Evolutionary conservation across 768 basidiomycete genomes (phyloP), one percentile per base, ranked within the genome.

Genomic region (Boletus reticuloceps): DNA sequence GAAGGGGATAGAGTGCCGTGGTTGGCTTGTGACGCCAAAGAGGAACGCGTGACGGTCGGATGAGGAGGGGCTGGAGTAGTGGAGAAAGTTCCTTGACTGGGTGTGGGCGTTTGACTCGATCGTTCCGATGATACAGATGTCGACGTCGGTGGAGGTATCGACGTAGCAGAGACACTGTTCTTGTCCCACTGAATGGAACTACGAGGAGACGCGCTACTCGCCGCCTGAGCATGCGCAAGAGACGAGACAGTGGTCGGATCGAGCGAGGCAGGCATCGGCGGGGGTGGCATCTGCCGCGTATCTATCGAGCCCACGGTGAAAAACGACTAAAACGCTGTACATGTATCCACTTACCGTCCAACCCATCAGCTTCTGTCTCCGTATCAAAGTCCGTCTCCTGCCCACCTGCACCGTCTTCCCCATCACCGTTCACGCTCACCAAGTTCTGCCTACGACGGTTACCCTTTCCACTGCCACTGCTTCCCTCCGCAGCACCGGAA

Each of bases 221-320:
- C 53, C 5, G 47, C 47, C 31, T 52, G 62, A 10, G 67, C 58
- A 37, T 65, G 66, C 12, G 47, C 53, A 36, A 71, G 65, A 46
- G 72, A 69, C 19, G 69, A 68, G 31, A 73, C 55, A 5, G 74
- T 72, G 31, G 77, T 75, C 6, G 76, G 73, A 54, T 80, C 75
- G 25, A 75, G 62, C 12, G 74, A 67, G 17, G 76, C 74, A 6
- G 80, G 79, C 64, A 81, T 73, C 1, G 77, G 77, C 20, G 81
- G 79, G 7, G 81, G 82, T 6, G 82, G 81, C 82, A 79, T 77
- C 16, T 70, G 72, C 20, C 63, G 66, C 1, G 66, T 59, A 51
- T 76, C 79, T 80, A 50, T 39, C 39, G n/a, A 54, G 29, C 42
- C 25, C 22, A 16, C 39, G 19, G 6, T 55, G 16, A 54, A 42